Percentiles rank a stretch among this genome's conserved stretches.
Conservation (phyloP, 2,329 filamentous ascomycete genomes). For the Ustilaginoidea virens region DNA sequence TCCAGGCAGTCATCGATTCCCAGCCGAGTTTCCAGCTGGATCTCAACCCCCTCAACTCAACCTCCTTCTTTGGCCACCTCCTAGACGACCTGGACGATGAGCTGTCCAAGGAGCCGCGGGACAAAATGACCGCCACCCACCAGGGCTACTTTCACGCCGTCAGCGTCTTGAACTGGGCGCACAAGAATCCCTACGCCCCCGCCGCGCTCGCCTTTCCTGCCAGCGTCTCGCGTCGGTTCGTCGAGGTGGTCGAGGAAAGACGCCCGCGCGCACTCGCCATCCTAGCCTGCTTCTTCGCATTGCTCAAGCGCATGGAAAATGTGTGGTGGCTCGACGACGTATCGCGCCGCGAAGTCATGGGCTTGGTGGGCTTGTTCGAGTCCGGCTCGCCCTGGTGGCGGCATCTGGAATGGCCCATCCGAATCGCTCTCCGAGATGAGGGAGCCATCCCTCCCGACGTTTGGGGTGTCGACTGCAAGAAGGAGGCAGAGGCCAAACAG, state of each 20-base stretch:
- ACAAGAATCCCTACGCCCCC: slow-evolving; percentile 41
- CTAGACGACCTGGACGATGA: slow-evolving; percentile 43
- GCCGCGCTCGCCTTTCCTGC: slow-evolving; percentile 48
- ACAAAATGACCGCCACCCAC: slow-evolving; percentile 15
- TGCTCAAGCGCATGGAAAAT: slow-evolving; percentile 44
- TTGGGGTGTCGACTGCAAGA: slow-evolving; percentile 38
- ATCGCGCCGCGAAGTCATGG: slow-evolving; percentile 48
- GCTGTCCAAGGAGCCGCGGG: slow-evolving; percentile 21
- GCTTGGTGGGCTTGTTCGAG: slow-evolving; percentile 43
- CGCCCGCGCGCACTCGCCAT: slow-evolving; percentile 47
- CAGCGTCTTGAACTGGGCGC: slow-evolving; percentile 51
- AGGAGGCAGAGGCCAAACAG: slow-evolving; percentile 21
- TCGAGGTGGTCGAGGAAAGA: slow-evolving; percentile 41
- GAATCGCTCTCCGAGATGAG: slow-evolving; percentile 41
- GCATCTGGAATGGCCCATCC: slow-evolving; percentile 44
- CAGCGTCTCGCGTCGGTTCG: slow-evolving; percentile 44
- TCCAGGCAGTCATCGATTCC: slow-evolving; percentile 46
- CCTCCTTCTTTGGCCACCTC: slow-evolving; percentile 45
- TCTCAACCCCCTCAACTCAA: slow-evolving; percentile 31
- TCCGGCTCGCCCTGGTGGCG: slow-evolving; percentile 44
- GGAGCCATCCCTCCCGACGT: slow-evolving; percentile 36
- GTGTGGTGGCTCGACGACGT: slow-evolving; percentile 60
- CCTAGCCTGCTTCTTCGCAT: slow-evolving; percentile 50
- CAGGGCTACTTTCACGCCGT: slow-evolving; percentile 49
- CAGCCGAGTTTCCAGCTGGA: slow-evolving; percentile 48